Evolutionary conservation across 257 asterid species (phyloP).

Genomic region (Leonotis leonurus): DNA sequence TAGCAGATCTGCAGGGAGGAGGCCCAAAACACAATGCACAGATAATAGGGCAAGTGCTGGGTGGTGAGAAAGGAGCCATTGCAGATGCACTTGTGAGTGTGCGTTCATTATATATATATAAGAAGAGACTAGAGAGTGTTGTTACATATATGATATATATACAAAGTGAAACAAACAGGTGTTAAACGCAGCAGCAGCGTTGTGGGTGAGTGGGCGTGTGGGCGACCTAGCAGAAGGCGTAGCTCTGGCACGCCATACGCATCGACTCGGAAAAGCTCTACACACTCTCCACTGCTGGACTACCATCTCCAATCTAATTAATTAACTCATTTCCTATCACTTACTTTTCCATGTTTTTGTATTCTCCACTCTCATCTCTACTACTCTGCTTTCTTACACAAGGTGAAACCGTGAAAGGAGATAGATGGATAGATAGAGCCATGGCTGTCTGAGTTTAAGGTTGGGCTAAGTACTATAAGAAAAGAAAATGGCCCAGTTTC

Average conservation of each 20-base stretch:
- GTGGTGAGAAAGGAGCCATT: slow-evolving; percentile 69
- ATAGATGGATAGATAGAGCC: slow-evolving; percentile 9
- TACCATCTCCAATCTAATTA: slow-evolving; percentile 28
- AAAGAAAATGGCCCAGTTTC: no score
- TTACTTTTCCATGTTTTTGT: not conserved
- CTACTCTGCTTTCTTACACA: slow-evolving; percentile 8
- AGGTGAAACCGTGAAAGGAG: no score
- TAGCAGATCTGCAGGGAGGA: slow-evolving; percentile 62
- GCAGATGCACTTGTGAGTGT: slow-evolving; percentile 80
- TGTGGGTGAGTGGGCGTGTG: slow-evolving; percentile 40
- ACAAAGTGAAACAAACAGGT: slow-evolving; percentile 23
- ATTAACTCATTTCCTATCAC: no score
- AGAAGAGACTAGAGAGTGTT: slow-evolving; percentile 23
- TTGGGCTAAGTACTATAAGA: no score
- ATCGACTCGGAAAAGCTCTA: slow-evolving; percentile 41
- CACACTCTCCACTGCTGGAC: slow-evolving; percentile 38
- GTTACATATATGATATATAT: not conserved
- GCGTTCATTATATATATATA: not conserved
- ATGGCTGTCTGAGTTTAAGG: slow-evolving; percentile 3
- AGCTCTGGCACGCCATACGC: slow-evolving; percentile 38
- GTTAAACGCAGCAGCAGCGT: slow-evolving; percentile 46
- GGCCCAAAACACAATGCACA: slow-evolving; percentile 62
- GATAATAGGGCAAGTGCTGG: slow-evolving; percentile 50
- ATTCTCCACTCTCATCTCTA: not conserved
- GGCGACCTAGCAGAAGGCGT: slow-evolving; percentile 35